phyloP scores from a whole-genome alignment of 257 asterid species.

The Mitragyna speciosa region DNA sequence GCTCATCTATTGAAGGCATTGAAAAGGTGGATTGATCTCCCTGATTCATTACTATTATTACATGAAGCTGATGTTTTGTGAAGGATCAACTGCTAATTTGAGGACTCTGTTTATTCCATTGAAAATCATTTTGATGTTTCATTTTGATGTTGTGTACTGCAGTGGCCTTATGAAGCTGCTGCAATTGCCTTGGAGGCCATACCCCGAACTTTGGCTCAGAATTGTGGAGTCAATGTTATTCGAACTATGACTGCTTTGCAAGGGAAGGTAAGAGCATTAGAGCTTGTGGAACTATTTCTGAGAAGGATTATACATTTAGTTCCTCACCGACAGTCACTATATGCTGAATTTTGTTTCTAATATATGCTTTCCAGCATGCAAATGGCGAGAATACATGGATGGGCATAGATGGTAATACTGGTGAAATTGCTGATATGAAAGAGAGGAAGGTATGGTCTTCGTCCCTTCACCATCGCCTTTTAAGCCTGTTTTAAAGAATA shows the following conservation, averaged over 20 bases:
- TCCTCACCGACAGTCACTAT: background rate
- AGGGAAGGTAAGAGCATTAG: conserved; percentile 65
- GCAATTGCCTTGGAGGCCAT: conserved; percentile 97
- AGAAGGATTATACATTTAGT: background rate
- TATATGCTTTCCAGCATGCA: conserved; percentile 59
- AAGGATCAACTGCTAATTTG: background rate
- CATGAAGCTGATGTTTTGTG: background rate
- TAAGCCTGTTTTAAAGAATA: background rate
- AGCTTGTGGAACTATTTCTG: background rate
- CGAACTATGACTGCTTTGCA: conserved; percentile 93
- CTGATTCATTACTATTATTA: background rate
- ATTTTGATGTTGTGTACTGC: conserved; percentile 11
- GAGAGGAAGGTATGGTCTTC: conserved; percentile 68
- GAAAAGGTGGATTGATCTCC: conserved; percentile 57
- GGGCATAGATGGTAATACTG: conserved; percentile 94
- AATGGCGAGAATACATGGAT: conserved; percentile 94
- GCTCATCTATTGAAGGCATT: conserved; percentile 86
- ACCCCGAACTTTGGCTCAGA: conserved; percentile 96
- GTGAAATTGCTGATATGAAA: conserved; percentile 89
- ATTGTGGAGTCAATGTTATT: conserved; percentile 95
- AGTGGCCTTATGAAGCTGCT: conserved; percentile 99
- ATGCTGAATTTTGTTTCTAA: background rate
- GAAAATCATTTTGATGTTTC: background rate
- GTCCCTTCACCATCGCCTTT: background rate
- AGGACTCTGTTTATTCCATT: background rate